Base-by-base conservation (phyloP, 768 basidiomycete genomes). In the Clavulina sp. region DNA sequence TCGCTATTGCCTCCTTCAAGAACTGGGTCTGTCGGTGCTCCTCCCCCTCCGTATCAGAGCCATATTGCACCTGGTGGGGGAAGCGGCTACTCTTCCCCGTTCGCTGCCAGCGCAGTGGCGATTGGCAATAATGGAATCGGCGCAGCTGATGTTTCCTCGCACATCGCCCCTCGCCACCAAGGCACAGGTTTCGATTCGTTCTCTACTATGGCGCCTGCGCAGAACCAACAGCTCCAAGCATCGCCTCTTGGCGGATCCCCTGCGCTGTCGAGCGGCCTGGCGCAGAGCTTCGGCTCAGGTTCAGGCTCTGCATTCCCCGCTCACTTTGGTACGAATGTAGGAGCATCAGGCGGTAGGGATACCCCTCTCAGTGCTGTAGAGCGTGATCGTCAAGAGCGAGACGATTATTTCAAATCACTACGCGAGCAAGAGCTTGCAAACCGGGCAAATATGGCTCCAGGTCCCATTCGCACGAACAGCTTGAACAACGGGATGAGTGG, bases 341-440 rank as follows among this genome's bases (percentile, higher is more conserved):
- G 9, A 19, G 34, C 19, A 9, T 38, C 34, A 9, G 34, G 9
- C 34, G 9, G 19, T 38, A 19, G 9, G 9, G 9, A 9, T 38
- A 19, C 19, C 46, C 47, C 6, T 50, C 50, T 28, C 49, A 58
- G 30, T 31, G 52, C 16, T 46, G 46, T 68, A 84, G 49, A 67
- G 72, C 56, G 69, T 69, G 52, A 72, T 72, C 38, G 69, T 76
- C 60, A 69, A 70, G 58, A 65, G 68, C 38, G 73, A 70, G 41
- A 80, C 75, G 57, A 68, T 84, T 21, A 87, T 86, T 63, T 68
- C 84, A 38, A 71, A 74, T 5, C 73, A 72, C 47, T 66, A 69
- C 16, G 53, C 29, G 53, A 54, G 43, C 38, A 51, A 38, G 53
- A 54, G 26, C 34, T 54, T 5, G 53, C 53, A 0, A 38, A 9